A percentile compares a stretch with the other conserved stretches of the same genome.
These are phyloP conservation scores for Yarrowia sp. DNA, from an alignment of 805 yeast species.

Conservation along the genomic window DNA sequence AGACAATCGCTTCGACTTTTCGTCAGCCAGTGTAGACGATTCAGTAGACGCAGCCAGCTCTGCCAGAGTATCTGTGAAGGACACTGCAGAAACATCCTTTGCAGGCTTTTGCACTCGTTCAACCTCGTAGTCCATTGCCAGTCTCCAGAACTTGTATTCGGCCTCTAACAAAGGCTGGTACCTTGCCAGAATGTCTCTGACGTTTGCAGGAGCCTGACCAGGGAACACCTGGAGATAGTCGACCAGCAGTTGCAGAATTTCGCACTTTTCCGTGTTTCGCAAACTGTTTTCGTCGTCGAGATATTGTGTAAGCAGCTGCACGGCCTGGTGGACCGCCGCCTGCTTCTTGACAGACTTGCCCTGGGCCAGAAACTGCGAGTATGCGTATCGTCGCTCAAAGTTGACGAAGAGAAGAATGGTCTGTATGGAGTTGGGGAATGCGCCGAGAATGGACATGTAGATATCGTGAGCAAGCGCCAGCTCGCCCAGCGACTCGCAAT, in stretches of 20 bases:
- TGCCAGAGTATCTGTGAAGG: conserved; percentile 3
- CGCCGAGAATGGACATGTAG: conserved; percentile 33
- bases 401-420: conserved; percentile 33
- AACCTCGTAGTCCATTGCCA: conserved; percentile 38
- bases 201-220: conserved; percentile 32
- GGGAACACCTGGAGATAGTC: conserved; percentile 16
- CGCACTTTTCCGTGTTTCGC: conserved; percentile 22
- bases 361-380: conserved; percentile 18
- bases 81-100: not conserved
- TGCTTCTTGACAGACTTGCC: conserved; percentile 19
- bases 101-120: conserved; percentile 27
- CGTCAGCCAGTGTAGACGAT: not conserved
- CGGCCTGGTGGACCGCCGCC: conserved; percentile 22
- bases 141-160: conserved; percentile 37
- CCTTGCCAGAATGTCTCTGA: conserved; percentile 33
- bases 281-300: conserved; percentile 9
- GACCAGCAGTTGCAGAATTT: not conserved
- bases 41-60: not conserved
- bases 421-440: conserved; percentile 37
- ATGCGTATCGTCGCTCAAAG: conserved; percentile 33
- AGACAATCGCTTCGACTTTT: conserved; percentile 1
- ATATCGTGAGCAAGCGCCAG: conserved; percentile 35
- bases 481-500: conserved; percentile 36
- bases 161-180: conserved; percentile 31
- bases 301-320: conserved; percentile 24